Percentiles rank a stretch among this genome's conserved stretches.
phyloP scores from a whole-genome alignment of 805 yeast genomes.

The Schizosaccharomyces cryophilus region DNA sequence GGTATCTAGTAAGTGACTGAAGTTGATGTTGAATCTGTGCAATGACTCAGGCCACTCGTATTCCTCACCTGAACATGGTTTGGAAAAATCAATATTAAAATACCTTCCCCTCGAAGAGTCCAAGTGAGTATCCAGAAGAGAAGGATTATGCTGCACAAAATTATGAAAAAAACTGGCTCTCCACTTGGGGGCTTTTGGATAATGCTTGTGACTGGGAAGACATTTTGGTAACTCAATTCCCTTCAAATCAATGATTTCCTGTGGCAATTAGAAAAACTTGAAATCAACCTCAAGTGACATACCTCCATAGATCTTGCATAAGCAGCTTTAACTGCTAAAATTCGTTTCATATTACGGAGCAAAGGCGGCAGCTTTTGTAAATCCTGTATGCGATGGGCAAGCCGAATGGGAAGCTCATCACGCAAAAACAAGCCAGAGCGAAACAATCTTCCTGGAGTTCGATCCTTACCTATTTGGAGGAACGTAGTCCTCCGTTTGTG shows the following conservation, averaged over 20 bases:
- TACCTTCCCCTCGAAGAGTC: background rate
- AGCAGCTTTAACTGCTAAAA: constrained; percentile 61
- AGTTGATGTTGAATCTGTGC: constrained; percentile 40
- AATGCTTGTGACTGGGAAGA: background rate
- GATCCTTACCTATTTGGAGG: constrained; percentile 31
- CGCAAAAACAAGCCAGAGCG: constrained; percentile 41
- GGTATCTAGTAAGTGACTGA: constrained; percentile 17
- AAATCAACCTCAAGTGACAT: background rate
- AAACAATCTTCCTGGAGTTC: constrained; percentile 35
- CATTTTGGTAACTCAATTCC: background rate
- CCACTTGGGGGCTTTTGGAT: background rate
- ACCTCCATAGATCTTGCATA: constrained; percentile 67
- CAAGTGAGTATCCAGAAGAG: background rate
- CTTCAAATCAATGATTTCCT: background rate
- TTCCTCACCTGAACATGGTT: background rate
- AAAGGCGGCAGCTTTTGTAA: constrained; percentile 60
- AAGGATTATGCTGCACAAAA: background rate
- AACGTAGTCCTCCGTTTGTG: background rate
- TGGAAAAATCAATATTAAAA: background rate
- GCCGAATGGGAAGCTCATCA: constrained; percentile 65
- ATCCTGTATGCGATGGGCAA: constrained; percentile 69
- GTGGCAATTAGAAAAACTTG: background rate
- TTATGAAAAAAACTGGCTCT: background rate
- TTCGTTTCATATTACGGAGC: constrained; percentile 46
- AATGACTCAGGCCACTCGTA: constrained; percentile 10